phyloP scores from a whole-genome alignment of 495 filamentous ascomycete species.

The Thermothielavioides terrestris region DNA sequence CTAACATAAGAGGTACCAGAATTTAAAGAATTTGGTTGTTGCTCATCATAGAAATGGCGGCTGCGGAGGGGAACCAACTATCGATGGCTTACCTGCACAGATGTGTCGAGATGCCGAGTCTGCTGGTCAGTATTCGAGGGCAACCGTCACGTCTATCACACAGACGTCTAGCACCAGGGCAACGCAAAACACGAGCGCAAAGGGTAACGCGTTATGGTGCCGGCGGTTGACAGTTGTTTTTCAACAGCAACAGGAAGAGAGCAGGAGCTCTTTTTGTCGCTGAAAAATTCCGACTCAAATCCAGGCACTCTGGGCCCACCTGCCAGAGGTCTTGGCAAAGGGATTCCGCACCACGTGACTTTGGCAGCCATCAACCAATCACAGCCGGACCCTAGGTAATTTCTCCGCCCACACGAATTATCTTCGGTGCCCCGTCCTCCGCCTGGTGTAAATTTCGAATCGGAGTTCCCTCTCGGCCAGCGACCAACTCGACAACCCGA shows the following conservation, averaged over 20 bases:
- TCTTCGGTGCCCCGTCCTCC: neutral
- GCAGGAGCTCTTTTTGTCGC: neutral
- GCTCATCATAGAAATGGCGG: constrained; percentile 40
- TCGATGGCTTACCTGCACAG: constrained; percentile 1
- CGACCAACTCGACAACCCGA: constrained; percentile 19
- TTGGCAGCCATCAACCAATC: neutral
- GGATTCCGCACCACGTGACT: constrained; percentile 9
- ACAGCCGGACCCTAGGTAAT: constrained; percentile 8
- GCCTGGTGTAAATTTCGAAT: constrained; percentile 13
- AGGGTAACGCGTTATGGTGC: neutral
- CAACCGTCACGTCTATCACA: neutral
- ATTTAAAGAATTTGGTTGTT: constrained; percentile 31
- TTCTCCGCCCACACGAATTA: constrained; percentile 16
- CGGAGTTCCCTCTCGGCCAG: constrained; percentile 17
- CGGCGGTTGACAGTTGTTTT: neutral
- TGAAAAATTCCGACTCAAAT: constrained; percentile 10
- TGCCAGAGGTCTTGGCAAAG: neutral
- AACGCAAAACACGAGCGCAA: neutral
- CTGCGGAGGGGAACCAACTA: neutral
- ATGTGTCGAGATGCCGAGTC: constrained; percentile 4
- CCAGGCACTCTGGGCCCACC: neutral
- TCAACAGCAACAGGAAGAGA: neutral
- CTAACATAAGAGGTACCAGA: constrained; percentile 64
- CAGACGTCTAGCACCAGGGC: neutral
- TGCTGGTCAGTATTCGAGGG: neutral